These are phyloP conservation scores for Aspergillus bertholletiae DNA, from an alignment of 495 filamentous ascomycete genomes.

Conservation along the genomic window DNA sequence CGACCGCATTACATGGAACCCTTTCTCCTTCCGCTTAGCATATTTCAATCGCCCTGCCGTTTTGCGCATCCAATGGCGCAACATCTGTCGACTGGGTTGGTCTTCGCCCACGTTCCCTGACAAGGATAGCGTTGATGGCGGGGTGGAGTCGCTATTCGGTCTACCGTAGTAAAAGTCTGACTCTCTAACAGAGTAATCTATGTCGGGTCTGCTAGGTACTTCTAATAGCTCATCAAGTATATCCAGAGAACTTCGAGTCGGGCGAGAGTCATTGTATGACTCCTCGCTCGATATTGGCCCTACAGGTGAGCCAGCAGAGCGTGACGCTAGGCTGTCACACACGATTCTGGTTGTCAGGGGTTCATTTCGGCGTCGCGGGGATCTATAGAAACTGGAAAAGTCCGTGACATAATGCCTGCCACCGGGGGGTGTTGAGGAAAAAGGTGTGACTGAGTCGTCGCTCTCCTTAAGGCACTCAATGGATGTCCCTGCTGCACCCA, in stretches of 20 bases:
- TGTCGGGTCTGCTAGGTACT: neutral
- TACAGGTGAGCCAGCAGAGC: neutral
- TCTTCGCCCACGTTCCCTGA: neutral
- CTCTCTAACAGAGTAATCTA: constrained; percentile 3
- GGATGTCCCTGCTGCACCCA: neutral
- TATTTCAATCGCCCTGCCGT: neutral
- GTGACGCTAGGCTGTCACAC: neutral
- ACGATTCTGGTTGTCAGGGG: neutral
- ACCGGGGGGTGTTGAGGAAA: neutral
- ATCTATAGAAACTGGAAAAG: neutral
- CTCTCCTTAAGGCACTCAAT: neutral
- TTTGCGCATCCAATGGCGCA: neutral
- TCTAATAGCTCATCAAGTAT: neutral
- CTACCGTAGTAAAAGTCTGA: constrained; percentile 1
- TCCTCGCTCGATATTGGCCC: neutral
- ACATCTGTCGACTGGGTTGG: neutral
- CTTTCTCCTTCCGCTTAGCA: neutral
- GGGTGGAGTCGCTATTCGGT: neutral
- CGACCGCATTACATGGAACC: neutral
- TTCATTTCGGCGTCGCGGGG: neutral
- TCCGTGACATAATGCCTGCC: neutral
- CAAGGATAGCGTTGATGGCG: neutral
- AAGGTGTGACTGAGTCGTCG: neutral
- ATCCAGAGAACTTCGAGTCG: neutral
- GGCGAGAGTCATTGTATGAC: neutral